phyloP scores from a whole-genome alignment of 306 rosid species.

The Sophora flavescens region DNA sequence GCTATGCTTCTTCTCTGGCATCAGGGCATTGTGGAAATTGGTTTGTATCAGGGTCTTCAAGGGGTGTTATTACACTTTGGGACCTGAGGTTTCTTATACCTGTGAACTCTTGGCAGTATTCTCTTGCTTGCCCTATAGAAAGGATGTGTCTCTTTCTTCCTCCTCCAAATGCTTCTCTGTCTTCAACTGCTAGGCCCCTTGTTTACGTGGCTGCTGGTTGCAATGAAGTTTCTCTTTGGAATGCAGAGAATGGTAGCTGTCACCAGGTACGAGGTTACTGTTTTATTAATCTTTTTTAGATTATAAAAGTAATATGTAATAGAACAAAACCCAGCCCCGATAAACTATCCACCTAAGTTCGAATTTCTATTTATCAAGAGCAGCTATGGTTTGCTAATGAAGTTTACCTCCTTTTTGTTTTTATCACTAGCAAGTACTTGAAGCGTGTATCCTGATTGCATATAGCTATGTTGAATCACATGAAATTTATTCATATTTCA shows the following conservation, averaged over 20 bases:
- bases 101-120: constrained; percentile 90
- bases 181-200: constrained; percentile 89
- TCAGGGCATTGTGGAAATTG: constrained; percentile 89
- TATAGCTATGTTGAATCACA: constrained; percentile 9
- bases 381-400: constrained; percentile 16
- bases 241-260: constrained; percentile 96
- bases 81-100: constrained; percentile 92
- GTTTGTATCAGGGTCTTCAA: constrained; percentile 97
- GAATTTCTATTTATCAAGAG: constrained; percentile 18
- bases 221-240: constrained; percentile 98
- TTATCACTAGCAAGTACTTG: constrained; percentile 27
- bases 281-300: constrained; percentile 33
- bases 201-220: constrained; percentile 96
- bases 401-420: constrained; percentile 33
- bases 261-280: constrained; percentile 76
- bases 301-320: constrained; percentile 5
- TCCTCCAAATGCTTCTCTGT: constrained; percentile 72
- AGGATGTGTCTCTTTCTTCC: constrained; percentile 87
- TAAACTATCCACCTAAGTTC: constrained; percentile 11
- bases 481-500: constrained; percentile 31
- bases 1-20: constrained; percentile 77
- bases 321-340: constrained; percentile 26
- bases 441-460: constrained; percentile 13
- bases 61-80: constrained; percentile 95
- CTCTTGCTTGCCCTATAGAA: constrained; percentile 88